Conservation (phyloP, 768 basidiomycete species). For the Boletus sp. region DNA sequence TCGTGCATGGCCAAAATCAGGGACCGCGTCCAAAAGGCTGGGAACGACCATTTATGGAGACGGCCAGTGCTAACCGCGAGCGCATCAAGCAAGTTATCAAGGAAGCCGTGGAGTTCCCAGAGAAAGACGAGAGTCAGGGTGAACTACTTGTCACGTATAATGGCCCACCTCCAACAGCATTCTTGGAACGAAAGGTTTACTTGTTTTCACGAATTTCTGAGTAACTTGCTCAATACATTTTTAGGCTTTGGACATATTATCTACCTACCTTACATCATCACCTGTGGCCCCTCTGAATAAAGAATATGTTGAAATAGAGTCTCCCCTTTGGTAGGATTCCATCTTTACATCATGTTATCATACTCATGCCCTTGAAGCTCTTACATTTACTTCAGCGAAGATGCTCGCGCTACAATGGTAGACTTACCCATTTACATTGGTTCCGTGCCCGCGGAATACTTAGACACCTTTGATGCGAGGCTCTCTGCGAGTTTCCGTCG, state of each 20-base stretch:
- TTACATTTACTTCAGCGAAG: constrained; percentile 81
- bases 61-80: constrained; percentile 61
- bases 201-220: not conserved
- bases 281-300: constrained; percentile 80
- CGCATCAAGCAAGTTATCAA: constrained; percentile 51
- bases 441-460: constrained; percentile 77
- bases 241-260: constrained; percentile 80
- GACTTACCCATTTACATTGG: constrained; percentile 77
- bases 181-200: constrained; percentile 65
- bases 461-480: constrained; percentile 68
- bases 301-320: constrained; percentile 88
- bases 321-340: constrained; percentile 71
- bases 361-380: constrained; percentile 46
- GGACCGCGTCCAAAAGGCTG: constrained; percentile 75
- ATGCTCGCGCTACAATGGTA: constrained; percentile 64
- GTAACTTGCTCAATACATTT: constrained; percentile 2
- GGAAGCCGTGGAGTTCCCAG: constrained; percentile 86
- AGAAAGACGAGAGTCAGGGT: constrained; percentile 93
- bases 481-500: constrained; percentile 65
- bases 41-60: constrained; percentile 94
- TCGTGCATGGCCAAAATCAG: constrained; percentile 66
- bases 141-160: constrained; percentile 76
- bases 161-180: constrained; percentile 72
- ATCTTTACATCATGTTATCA: not conserved
- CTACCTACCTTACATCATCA: constrained; percentile 86